These are phyloP conservation scores for Dryas drummondii DNA, from an alignment of 306 rosid genomes.

Conservation along the genomic window DNA sequence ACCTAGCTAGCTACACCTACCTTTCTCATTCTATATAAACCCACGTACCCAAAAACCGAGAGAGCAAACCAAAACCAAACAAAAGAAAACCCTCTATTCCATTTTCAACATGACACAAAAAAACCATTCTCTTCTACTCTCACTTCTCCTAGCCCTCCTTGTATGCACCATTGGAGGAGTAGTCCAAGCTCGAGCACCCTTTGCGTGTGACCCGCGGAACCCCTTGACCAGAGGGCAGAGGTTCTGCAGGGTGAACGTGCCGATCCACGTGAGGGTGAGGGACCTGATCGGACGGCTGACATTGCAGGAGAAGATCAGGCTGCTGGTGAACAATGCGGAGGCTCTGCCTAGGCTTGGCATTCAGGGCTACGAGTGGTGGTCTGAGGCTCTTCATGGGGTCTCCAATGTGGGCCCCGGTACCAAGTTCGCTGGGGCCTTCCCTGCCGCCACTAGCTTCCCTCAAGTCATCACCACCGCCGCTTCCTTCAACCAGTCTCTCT, in stretches of 20 bases:
- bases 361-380: constrained; percentile 88
- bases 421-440: constrained; percentile 76
- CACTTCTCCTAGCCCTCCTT: background rate
- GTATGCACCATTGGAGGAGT: background rate
- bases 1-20: background rate
- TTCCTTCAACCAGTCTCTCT: constrained; percentile 77
- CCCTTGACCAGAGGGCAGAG: constrained; percentile 47
- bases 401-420: constrained; percentile 93
- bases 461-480: constrained; percentile 97
- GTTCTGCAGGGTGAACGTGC: constrained; percentile 47
- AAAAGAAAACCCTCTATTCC: background rate
- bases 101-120: background rate
- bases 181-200: constrained; percentile 45
- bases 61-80: background rate
- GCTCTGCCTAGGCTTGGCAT: constrained; percentile 76
- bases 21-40: background rate
- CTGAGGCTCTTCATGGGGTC: constrained; percentile 80
- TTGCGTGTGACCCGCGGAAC: constrained; percentile 79
- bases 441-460: constrained; percentile 87
- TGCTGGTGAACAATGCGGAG: constrained; percentile 76
- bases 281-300: constrained; percentile 79
- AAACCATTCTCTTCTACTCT: background rate
- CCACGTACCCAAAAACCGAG: background rate
- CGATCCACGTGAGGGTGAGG: constrained; percentile 53
- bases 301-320: constrained; percentile 67